A percentile compares a stretch with the other conserved stretches of the same genome.
Evolutionary conservation across 106 monocot genomes (phyloP).

Genomic region (Acanthochlamys bracteata): DNA sequence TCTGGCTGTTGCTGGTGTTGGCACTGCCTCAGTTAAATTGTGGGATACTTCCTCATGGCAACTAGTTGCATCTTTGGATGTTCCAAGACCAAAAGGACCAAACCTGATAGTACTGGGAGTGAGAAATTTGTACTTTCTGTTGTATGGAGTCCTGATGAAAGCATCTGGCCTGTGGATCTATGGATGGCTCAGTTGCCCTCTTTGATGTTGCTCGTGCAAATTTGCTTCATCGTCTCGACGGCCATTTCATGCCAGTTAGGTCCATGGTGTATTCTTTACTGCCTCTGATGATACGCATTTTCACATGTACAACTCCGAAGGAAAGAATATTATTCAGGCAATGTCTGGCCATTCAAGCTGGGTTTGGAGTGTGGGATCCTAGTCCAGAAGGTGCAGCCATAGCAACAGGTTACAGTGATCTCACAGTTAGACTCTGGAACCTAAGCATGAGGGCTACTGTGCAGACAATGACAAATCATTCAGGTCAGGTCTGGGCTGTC

Average conservation of each 20-base stretch:
- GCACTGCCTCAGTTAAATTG: constrained; percentile 77
- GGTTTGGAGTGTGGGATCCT: constrained; percentile 84
- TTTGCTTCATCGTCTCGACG: constrained; percentile 85
- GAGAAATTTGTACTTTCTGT: constrained; percentile 90
- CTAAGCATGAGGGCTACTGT: constrained; percentile 72
- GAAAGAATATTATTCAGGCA: constrained; percentile 68
- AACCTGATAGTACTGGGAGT: constrained; percentile 38
- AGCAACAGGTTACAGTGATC: constrained; percentile 88
- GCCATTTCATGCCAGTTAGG: constrained; percentile 88
- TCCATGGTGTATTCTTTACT: constrained; percentile 86
- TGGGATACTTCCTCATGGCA: constrained; percentile 96
- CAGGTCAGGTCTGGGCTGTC: constrained; percentile 87
- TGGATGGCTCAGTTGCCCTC: constrained; percentile 75
- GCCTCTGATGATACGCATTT: constrained; percentile 75
- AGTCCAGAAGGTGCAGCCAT: constrained; percentile 84
- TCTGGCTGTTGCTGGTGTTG: constrained; percentile 89
- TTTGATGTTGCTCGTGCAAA: constrained; percentile 70
- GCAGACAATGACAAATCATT: constrained; percentile 86
- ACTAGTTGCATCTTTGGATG: constrained; percentile 40
- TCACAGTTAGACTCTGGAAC: constrained; percentile 91
- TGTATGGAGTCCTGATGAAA: constrained; percentile 87
- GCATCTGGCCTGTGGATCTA: constrained; percentile 71
- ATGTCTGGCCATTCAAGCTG: constrained; percentile 87
- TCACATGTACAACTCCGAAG: constrained; percentile 88
- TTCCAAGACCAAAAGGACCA: constrained; percentile 56